Conservation (phyloP, 352 stramenopile genomes). For the Phytophthora gonapodyides region DNA sequence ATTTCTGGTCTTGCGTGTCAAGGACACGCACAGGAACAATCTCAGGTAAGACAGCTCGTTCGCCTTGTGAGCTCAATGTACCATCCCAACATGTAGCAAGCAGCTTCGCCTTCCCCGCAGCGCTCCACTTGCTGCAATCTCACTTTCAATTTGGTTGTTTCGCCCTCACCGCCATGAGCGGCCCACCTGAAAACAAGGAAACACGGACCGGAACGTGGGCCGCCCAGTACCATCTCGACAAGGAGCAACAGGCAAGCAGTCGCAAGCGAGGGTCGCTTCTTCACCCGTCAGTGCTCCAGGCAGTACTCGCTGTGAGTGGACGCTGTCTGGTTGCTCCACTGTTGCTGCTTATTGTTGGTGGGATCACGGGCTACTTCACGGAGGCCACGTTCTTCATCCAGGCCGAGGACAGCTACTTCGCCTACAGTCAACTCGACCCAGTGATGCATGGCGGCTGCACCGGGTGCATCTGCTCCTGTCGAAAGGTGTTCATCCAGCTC, state of each 20-base stretch:
- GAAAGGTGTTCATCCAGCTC: conserved; percentile 30
- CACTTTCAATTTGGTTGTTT: not conserved
- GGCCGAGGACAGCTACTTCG: conserved; percentile 25
- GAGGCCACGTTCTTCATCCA: conserved; percentile 22
- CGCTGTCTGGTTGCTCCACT: conserved; percentile 21
- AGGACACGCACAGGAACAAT: not conserved
- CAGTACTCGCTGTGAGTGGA: conserved; percentile 12
- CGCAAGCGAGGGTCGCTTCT: conserved; percentile 12
- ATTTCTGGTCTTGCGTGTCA: conserved; percentile 3
- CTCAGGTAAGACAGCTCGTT: not conserved
- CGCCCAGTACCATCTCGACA: conserved; percentile 13
- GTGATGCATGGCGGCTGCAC: conserved; percentile 25
- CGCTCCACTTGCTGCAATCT: too few species aligned
- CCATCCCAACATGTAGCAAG: not conserved
- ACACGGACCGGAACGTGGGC: not conserved
- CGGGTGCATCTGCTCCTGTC: conserved; percentile 21
- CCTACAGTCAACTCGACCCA: conserved; percentile 27
- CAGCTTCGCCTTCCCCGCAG: not conserved
- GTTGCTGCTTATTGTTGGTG: conserved; percentile 9
- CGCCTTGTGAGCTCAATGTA: not conserved
- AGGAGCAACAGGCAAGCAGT: conserved; percentile 5
- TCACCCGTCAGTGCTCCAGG: conserved; percentile 19
- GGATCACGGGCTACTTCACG: conserved; percentile 15
- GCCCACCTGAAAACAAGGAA: not conserved
- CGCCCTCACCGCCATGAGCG: not conserved